Percentiles rank a stretch among this genome's conserved stretches.
These are phyloP conservation scores for Saturnispora bothae DNA, from an alignment of 805 yeast species.

Conservation along the genomic window DNA sequence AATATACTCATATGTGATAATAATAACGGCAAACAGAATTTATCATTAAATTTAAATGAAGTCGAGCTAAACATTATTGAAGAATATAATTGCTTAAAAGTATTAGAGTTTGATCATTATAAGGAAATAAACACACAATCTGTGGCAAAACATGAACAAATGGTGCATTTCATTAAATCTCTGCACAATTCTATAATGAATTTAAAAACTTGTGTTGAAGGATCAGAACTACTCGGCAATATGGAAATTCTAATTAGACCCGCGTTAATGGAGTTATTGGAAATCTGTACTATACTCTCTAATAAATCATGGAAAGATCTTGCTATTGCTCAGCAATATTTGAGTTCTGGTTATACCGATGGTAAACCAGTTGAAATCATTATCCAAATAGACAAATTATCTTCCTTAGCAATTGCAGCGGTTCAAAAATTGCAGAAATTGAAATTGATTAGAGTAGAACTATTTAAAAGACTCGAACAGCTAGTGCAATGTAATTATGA, in stretches of 20 bases:
- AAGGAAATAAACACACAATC: constrained; percentile 3
- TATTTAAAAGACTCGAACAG: neutral
- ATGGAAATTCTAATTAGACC: constrained; percentile 7
- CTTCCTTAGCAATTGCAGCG: neutral
- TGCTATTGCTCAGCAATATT: neutral
- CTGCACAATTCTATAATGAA: constrained; percentile 2
- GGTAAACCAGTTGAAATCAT: neutral
- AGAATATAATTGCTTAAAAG: constrained; percentile 12
- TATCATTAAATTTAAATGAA: constrained; percentile 22
- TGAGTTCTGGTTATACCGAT: constrained; percentile 1
- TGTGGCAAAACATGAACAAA: constrained; percentile 1
- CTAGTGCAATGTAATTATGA: constrained; percentile 1
- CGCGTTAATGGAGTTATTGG: neutral
- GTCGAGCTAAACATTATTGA: constrained; percentile 28
- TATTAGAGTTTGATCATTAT: constrained; percentile 1
- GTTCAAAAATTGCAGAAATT: constrained; percentile 4
- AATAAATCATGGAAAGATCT: constrained; percentile 4
- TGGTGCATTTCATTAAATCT: neutral
- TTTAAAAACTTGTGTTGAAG: constrained; percentile 2
- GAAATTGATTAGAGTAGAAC: constrained; percentile 2
- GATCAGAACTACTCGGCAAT: constrained; percentile 1
- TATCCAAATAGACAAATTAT: neutral
- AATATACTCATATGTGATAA: constrained; percentile 30
- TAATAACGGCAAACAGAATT: constrained; percentile 15
- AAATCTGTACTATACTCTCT: neutral